Conservation (phyloP, 2,329 filamentous ascomycete species). For the Bipolaris gigantea region DNA sequence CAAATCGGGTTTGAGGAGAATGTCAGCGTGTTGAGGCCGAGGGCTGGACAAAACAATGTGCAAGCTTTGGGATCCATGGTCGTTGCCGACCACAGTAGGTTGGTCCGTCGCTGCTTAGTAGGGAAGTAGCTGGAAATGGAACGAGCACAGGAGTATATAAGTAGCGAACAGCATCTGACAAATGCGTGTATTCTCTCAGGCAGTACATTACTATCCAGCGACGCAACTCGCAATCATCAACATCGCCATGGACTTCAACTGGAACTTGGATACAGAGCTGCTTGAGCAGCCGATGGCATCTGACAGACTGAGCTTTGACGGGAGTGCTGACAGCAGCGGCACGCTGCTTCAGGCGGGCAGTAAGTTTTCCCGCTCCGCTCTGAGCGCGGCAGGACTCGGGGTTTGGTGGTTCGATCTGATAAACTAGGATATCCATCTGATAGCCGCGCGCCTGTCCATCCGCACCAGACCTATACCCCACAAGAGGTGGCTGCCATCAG, state of each 20-base stretch:
- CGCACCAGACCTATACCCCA: conserved; percentile 8
- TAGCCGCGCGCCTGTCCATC: conserved; percentile 15
- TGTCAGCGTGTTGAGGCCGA: background rate
- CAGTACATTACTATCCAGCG: background rate
- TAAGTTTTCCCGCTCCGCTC: conserved; percentile 14
- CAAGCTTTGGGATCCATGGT: background rate
- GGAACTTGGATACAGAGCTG: background rate
- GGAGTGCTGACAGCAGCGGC: too few relatives aligned
- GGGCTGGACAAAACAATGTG: background rate
- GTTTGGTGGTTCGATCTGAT: conserved; percentile 32
- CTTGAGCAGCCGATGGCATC: background rate
- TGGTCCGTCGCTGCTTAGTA: background rate
- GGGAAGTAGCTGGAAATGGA: background rate
- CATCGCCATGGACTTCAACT: background rate
- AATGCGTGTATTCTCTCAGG: background rate
- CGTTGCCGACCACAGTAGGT: background rate
- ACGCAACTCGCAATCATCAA: background rate
- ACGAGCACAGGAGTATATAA: background rate
- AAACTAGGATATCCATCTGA: conserved; percentile 23
- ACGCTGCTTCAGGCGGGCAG: background rate
- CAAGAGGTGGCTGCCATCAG: background rate
- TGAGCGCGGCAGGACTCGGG: conserved; percentile 24
- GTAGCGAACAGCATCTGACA: background rate
- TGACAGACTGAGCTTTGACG: background rate
- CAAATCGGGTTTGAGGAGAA: background rate